These are phyloP conservation scores for Pugionium cornutum DNA, from an alignment of 345 rosid genomes.

Conservation along the genomic window DNA sequence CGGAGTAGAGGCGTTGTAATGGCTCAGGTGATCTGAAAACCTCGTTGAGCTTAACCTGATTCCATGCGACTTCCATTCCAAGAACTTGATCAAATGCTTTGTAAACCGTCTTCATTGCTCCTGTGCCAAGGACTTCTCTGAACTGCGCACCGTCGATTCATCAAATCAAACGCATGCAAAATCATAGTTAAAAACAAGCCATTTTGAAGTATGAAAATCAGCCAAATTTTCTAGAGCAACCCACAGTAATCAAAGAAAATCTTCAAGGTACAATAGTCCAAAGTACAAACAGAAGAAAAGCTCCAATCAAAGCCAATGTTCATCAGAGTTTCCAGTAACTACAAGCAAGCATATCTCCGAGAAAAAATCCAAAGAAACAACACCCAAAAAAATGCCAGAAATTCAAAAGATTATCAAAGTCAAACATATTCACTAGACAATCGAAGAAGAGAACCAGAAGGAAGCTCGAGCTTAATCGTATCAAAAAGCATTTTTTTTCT, in stretches of 20 bases:
- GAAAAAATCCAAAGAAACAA: not conserved
- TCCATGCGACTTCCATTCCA: constrained; percentile 98
- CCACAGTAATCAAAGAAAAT: not conserved
- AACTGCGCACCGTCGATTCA: too few relatives aligned
- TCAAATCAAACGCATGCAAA: constrained; percentile 9
- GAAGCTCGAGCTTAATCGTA: too few relatives aligned
- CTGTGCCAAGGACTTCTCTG: constrained; percentile 81
- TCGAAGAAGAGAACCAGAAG: not conserved
- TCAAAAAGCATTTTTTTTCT: too few relatives aligned
- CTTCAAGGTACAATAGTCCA: not conserved
- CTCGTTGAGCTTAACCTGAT: constrained; percentile 75
- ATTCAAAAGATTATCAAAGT: constrained; percentile 4
- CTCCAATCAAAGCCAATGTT: constrained; percentile 10
- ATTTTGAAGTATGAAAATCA: not conserved
- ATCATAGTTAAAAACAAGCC: constrained; percentile 2
- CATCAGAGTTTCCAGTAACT: not conserved
- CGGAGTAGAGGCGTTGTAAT: constrained; percentile 82
- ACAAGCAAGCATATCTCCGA: not conserved
- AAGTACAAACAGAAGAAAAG: constrained; percentile 15
- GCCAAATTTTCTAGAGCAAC: not conserved
- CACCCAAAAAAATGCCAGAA: not conserved
- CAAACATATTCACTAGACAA: not conserved
- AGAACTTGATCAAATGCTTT: constrained; percentile 80
- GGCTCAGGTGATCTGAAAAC: constrained; percentile 76
- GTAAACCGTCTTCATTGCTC: constrained; percentile 95